Evolutionary conservation across 441 rosid genomes (phyloP).

Genomic region (Adansonia rubrostipa): DNA sequence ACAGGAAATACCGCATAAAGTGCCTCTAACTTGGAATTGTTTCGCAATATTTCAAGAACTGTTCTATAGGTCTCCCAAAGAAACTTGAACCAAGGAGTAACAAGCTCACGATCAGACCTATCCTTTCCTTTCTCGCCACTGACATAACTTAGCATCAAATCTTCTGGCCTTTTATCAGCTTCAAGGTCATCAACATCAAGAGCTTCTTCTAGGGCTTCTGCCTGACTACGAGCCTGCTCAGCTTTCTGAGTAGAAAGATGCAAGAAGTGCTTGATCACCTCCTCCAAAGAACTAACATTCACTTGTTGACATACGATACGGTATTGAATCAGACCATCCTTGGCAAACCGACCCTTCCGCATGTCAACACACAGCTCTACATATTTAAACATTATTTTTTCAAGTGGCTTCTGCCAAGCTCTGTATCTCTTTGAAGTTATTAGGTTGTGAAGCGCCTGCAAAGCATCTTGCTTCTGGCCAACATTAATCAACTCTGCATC

Average conservation of each 20-base stretch:
- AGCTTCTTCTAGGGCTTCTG: constrained; percentile 94
- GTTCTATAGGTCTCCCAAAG: constrained; percentile 99
- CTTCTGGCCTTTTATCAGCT: constrained; percentile 97
- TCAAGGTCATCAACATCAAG: constrained; percentile 99
- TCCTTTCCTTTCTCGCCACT: constrained; percentile 99
- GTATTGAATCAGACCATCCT: constrained; percentile 97
- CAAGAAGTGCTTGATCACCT: constrained; percentile 96
- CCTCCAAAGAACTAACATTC: constrained; percentile 94
- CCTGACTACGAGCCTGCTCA: constrained; percentile 94
- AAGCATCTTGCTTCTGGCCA: constrained; percentile 97
- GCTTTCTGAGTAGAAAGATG: constrained; percentile 97
- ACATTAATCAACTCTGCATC: constrained; percentile 87
- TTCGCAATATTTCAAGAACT: constrained; percentile 91
- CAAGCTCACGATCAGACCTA: constrained; percentile 97
- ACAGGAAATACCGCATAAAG: constrained; percentile 82
- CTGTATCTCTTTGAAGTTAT: constrained; percentile 93
- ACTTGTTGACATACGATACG: constrained; percentile 98
- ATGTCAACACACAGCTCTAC: constrained; percentile 96
- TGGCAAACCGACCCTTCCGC: constrained; percentile 91
- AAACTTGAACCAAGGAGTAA: constrained; percentile 99
- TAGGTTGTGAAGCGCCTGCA: constrained; percentile 88
- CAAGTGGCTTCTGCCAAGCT: constrained; percentile 95
- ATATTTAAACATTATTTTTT: constrained; percentile 91
- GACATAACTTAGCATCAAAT: constrained; percentile 98
- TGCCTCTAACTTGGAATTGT: constrained; percentile 98